phyloP scores from a whole-genome alignment of 306 rosid genomes.

The Elaeagnus macrophylla region DNA sequence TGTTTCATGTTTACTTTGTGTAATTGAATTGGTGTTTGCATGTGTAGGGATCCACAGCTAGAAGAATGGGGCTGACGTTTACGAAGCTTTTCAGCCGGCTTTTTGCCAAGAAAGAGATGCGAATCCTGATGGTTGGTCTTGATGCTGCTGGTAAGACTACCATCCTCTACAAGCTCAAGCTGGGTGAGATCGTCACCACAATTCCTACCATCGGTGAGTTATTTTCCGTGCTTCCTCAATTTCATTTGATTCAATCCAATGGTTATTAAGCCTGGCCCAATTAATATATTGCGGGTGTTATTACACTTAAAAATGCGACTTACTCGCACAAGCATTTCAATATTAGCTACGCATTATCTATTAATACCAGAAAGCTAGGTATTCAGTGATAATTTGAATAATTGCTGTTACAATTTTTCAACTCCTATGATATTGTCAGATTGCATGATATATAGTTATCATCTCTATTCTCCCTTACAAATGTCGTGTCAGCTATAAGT shows the following conservation, averaged over 20 bases:
- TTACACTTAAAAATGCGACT: too few relatives aligned
- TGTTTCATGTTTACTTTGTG: neutral
- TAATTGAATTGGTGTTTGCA: constrained; percentile 4
- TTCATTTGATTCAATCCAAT: neutral
- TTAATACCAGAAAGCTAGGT: too few relatives aligned
- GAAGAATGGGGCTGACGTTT: constrained; percentile 93
- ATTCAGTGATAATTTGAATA: too few relatives aligned
- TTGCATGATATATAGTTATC: too few relatives aligned
- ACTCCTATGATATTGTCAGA: too few relatives aligned
- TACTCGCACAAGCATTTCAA: too few relatives aligned
- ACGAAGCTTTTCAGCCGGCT: constrained; percentile 98
- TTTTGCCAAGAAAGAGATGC: constrained; percentile 97
- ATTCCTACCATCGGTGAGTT: constrained; percentile 95
- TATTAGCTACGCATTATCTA: too few relatives aligned
- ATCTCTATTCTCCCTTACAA: too few relatives aligned
- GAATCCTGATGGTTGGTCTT: constrained; percentile 99
- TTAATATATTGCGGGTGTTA: too few relatives aligned
- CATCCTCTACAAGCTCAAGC: constrained; percentile 99
- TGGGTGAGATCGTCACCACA: constrained; percentile 98
- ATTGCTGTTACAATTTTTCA: too few relatives aligned
- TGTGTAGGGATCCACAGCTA: constrained; percentile 37
- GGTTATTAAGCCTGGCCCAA: neutral
- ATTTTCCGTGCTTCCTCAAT: neutral
- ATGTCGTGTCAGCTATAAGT: too few relatives aligned
- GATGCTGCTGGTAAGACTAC: constrained; percentile 99